A percentile compares a stretch with the other conserved stretches of the same genome.
Conservation (phyloP, 208 protist genomes). For the Trypanosomatidae sp. region DNA sequence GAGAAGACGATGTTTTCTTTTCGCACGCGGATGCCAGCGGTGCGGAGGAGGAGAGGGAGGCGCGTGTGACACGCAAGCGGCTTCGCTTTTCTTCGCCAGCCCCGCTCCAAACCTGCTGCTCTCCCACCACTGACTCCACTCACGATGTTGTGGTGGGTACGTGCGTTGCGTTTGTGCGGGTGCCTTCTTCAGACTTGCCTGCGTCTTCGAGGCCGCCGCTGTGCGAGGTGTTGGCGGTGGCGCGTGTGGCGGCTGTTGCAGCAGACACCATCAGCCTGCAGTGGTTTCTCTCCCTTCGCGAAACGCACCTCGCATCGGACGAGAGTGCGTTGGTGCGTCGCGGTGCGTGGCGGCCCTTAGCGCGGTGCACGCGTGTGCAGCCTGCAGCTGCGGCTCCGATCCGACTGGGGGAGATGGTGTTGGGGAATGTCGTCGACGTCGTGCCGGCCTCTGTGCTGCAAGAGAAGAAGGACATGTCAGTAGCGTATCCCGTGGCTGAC, state of each 20-base stretch:
- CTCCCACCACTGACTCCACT: too few relatives aligned
- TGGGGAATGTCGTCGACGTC: constrained; percentile 9
- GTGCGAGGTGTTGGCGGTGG: constrained; percentile 19
- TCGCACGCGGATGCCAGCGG: too few relatives aligned
- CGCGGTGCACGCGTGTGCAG: neutral
- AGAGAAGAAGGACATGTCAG: neutral
- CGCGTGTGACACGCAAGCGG: too few relatives aligned
- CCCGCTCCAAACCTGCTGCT: too few relatives aligned
- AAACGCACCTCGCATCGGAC: constrained; percentile 22
- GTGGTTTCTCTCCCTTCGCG: constrained; percentile 19
- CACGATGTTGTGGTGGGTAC: neutral
- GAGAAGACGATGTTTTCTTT: too few relatives aligned
- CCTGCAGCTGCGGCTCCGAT: neutral
- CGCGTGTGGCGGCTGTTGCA: constrained; percentile 1
- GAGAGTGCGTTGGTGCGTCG: constrained; percentile 25
- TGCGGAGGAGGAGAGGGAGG: too few relatives aligned
- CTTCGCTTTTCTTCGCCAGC: too few relatives aligned
- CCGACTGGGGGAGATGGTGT: constrained; percentile 15
- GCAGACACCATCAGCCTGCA: constrained; percentile 8
- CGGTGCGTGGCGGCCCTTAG: constrained; percentile 16
- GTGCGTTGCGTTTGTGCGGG: constrained; percentile 20
- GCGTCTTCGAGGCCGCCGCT: neutral
- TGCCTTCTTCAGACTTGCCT: too few relatives aligned
- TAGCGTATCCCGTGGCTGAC: neutral
- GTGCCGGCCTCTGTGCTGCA: neutral